phyloP scores from a whole-genome alignment of 371 early-diverging fungal genomes.

The Mortierella sp. region DNA sequence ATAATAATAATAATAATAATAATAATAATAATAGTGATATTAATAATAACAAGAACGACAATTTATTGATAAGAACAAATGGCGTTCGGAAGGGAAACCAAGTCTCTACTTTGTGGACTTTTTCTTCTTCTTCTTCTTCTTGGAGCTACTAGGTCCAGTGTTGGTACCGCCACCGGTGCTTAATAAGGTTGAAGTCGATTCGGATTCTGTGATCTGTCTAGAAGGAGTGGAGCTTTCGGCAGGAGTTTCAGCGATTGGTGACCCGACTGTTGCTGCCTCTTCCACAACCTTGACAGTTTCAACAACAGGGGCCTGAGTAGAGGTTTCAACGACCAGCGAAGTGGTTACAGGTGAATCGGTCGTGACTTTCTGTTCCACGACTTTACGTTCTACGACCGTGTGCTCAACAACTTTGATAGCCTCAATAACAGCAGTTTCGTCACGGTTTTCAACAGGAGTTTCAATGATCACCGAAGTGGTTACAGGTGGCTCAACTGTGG shows the following conservation, averaged over 20 bases:
- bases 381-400: too few relatives aligned
- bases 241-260: not conserved
- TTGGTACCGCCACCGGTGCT: not conserved
- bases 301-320: not conserved
- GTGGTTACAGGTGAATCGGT: not conserved
- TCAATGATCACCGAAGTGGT: not conserved
- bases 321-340: not conserved
- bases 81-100: too few relatives aligned
- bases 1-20: too few relatives aligned
- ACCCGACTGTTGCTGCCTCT: not conserved
- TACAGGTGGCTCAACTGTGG: not conserved
- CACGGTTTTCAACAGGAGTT: not conserved
- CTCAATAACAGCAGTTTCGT: not conserved
- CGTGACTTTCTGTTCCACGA: too few relatives aligned
- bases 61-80: not conserved
- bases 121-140: conserved; percentile 23
- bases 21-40: not conserved
- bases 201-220: not conserved
- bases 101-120: conserved; percentile 12
- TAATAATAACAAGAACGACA: not conserved
- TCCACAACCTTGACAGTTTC: not conserved
- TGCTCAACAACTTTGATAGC: not conserved
- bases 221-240: not conserved
- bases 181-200: conserved; percentile 3
- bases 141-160: not conserved